A percentile compares a stretch with the other conserved stretches of the same genome.
phyloP scores from a whole-genome alignment of 1,284 basidiomycete genomes.

The Naganishia albida region DNA sequence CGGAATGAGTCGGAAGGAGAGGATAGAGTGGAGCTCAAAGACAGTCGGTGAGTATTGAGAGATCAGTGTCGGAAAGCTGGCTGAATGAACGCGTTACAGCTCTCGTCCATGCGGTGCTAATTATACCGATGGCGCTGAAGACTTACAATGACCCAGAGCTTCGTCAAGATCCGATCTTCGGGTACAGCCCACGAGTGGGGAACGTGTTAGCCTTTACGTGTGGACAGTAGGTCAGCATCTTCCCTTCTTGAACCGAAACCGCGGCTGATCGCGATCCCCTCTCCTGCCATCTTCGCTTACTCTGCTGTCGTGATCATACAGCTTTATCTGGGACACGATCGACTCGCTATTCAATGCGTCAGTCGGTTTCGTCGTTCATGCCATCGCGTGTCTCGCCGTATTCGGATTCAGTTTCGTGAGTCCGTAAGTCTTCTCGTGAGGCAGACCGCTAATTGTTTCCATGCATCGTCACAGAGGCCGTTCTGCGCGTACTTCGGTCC shows the following conservation, averaged over 20 bases:
- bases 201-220: conserved; percentile 42
- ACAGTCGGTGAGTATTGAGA: conserved; percentile 36
- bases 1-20: conserved; percentile 16
- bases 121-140: conserved; percentile 39
- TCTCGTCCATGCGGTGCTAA: conserved; percentile 40
- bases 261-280: neutral
- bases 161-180: conserved; percentile 42
- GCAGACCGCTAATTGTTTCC: neutral
- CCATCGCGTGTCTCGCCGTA: conserved; percentile 42
- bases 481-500: conserved; percentile 46
- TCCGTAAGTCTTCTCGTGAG: neutral
- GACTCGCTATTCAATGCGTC: conserved; percentile 40
- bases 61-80: neutral
- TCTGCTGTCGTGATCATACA: conserved; percentile 10
- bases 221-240: conserved; percentile 33
- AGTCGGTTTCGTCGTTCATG: conserved; percentile 44
- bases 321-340: conserved; percentile 46
- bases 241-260: neutral
- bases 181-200: conserved; percentile 41
- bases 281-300: neutral
- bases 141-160: conserved; percentile 34
- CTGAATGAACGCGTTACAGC: conserved; percentile 31
- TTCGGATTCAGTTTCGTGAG: conserved; percentile 44
- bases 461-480: conserved; percentile 34
- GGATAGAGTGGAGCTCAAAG: conserved; percentile 29